Conservation (phyloP, 139 green algal species). For the Micractinium sp. region DNA sequence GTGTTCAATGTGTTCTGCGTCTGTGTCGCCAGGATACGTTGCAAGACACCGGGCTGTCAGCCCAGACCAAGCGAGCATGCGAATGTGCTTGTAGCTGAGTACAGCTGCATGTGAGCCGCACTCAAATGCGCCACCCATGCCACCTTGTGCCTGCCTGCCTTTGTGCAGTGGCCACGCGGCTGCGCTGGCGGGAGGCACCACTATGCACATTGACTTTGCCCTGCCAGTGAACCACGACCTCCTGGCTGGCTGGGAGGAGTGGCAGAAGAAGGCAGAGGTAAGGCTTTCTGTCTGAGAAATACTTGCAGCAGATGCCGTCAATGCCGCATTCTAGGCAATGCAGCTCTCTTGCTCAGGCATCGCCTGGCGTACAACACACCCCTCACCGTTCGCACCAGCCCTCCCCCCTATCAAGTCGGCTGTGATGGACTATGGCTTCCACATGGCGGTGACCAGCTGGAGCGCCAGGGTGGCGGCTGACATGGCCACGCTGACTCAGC, state of each 20-base stretch:
- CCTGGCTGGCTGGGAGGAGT: conserved; percentile 63
- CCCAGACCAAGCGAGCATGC: no score
- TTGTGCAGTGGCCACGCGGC: conserved; percentile 76
- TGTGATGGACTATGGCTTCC: conserved; percentile 96
- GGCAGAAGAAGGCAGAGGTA: conserved; percentile 64
- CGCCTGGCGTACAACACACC: no score
- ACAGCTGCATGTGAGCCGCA: not conserved
- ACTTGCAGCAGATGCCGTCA: no score
- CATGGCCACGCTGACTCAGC: conserved; percentile 76
- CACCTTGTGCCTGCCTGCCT: not conserved
- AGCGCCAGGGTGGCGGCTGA: conserved; percentile 63
- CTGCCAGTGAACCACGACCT: conserved; percentile 86
- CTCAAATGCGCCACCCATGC: not conserved
- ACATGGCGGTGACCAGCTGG: conserved; percentile 96
- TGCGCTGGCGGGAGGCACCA: conserved; percentile 93
- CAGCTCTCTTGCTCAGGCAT: no score
- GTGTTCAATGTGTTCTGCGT: no score
- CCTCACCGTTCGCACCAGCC: no score
- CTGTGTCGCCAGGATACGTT: no score
- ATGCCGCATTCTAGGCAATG: no score
- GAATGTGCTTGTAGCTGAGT: not conserved
- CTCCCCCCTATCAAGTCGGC: not conserved
- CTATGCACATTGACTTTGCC: conserved; percentile 97
- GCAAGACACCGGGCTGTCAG: no score
- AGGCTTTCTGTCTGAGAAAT: not conserved